phyloP scores from a whole-genome alignment of 192 early-diverging fungal genomes.

The Coemansia sp. region DNA sequence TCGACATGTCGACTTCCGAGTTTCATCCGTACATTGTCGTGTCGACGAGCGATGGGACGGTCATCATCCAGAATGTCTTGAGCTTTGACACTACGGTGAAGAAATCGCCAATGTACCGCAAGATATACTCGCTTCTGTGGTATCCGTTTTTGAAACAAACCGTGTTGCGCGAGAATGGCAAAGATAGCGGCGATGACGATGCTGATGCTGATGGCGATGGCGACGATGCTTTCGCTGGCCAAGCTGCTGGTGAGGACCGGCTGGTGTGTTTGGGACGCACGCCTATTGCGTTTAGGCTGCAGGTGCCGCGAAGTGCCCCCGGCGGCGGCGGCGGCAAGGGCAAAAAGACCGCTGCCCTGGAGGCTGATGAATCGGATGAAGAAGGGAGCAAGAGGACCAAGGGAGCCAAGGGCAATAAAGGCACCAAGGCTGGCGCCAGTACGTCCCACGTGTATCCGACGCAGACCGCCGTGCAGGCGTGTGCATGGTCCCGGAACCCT shows the following conservation, averaged over 20 bases:
- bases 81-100: not conserved
- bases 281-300: not conserved
- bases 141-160: not conserved
- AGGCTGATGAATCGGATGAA: not conserved
- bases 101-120: conserved; percentile 7
- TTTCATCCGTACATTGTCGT: conserved; percentile 29
- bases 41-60: conserved; percentile 11
- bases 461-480: conserved; percentile 24
- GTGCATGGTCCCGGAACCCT: conserved; percentile 45
- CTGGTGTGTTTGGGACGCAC: not conserved
- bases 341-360: not conserved
- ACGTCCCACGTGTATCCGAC: conserved; percentile 9
- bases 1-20: conserved; percentile 8
- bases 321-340: not conserved
- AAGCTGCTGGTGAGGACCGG: not conserved
- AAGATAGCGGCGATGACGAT: not conserved
- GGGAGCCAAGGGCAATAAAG: not conserved
- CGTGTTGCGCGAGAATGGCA: not conserved
- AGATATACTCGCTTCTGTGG: conserved; percentile 15
- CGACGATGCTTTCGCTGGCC: not conserved
- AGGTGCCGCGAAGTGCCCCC: not conserved
- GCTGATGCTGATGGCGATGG: not conserved
- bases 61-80: conserved; percentile 17
- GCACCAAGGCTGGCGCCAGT: not conserved
- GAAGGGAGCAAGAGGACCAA: not conserved